These are phyloP conservation scores for Fraxinus angustifolia DNA, from an alignment of 305 asterid genomes.

Conservation along the genomic window DNA sequence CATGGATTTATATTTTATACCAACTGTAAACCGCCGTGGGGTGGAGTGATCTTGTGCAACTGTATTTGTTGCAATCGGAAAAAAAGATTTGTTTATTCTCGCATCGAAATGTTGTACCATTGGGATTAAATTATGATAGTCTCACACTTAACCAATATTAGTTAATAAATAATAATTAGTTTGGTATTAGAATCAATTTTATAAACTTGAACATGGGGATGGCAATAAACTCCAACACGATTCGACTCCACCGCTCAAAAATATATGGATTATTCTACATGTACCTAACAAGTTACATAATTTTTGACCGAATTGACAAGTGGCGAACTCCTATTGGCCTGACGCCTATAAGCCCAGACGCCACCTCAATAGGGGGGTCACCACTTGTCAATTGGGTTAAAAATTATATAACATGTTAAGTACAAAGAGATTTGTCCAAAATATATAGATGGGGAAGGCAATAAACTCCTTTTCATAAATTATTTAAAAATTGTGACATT, in stretches of 20 bases:
- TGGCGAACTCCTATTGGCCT: too few relatives aligned
- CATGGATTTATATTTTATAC: not conserved
- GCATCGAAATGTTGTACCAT: not conserved
- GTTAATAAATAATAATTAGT: not conserved
- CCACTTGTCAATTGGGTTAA: too few relatives aligned
- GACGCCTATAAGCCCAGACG: too few relatives aligned
- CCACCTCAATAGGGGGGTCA: too few relatives aligned
- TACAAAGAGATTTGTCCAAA: too few relatives aligned
- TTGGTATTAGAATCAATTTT: not conserved
- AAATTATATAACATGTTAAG: too few relatives aligned
- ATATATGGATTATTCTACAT: too few relatives aligned
- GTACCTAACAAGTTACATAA: too few relatives aligned
- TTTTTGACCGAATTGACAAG: too few relatives aligned
- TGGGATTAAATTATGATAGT: not conserved
- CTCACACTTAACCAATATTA: not conserved
- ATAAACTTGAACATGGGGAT: not conserved
- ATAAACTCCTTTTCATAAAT: too few relatives aligned
- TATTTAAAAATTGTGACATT: too few relatives aligned
- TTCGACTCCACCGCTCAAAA: not conserved
- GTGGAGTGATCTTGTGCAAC: not conserved
- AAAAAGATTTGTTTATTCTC: not conserved
- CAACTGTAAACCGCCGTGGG: not conserved
- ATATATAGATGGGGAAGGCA: too few relatives aligned
- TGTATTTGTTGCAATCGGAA: not conserved
- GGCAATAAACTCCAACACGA: not conserved